Evolutionary conservation across 225 moss, liverwort and hornwort genomes (phyloP).

Genomic region (Pleurozium schreberi): DNA sequence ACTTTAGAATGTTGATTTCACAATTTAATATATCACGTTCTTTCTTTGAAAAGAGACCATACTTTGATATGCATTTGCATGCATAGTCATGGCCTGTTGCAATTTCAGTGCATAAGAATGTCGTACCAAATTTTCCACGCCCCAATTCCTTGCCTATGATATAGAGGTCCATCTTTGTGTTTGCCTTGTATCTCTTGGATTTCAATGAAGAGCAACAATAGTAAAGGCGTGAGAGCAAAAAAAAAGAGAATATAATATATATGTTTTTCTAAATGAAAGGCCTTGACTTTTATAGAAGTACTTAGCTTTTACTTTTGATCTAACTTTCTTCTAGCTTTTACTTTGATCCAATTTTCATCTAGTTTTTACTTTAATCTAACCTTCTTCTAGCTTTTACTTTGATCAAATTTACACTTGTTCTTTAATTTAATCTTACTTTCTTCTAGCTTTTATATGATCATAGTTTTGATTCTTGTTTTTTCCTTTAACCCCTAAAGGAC

Average conservation of each 20-base stretch:
- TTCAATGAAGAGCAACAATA: neutral
- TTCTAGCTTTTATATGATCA: too few species aligned
- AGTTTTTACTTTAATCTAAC: neutral
- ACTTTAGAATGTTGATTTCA: neutral
- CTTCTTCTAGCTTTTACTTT: neutral
- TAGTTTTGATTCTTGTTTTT: too few species aligned
- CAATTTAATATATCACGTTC: neutral
- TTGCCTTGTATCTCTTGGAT: too few species aligned
- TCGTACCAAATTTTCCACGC: neutral
- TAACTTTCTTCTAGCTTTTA: neutral
- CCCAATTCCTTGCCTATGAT: too few species aligned
- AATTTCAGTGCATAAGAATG: neutral
- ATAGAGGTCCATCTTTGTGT: neutral
- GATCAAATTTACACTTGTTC: too few species aligned
- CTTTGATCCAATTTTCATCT: too few species aligned
- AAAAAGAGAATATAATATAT: neutral
- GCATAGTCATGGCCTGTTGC: neutral
- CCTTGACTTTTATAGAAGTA: neutral
- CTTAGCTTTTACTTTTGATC: neutral
- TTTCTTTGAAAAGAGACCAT: neutral
- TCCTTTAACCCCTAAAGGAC: too few species aligned
- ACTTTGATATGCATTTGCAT: neutral
- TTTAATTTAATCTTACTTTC: too few species aligned
- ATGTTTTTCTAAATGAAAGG: neutral
- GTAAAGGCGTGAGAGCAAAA: neutral